A percentile compares a stretch with the other conserved stretches of the same genome.
phyloP scores from a whole-genome alignment of 768 basidiomycete genomes.

The Kwoniella heveanensis region DNA sequence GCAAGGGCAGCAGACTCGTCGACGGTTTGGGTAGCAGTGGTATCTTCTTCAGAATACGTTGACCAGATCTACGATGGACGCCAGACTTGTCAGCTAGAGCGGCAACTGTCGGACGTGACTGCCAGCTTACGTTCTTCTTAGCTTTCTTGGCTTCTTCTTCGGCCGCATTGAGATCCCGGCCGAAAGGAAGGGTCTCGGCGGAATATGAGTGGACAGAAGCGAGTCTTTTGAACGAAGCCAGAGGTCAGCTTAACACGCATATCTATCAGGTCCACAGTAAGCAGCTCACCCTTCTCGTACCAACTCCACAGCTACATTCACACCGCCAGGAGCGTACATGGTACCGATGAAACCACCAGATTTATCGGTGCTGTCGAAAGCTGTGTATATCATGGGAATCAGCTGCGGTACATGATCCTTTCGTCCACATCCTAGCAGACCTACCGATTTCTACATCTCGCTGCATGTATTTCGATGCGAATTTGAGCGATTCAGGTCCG shows the following conservation, averaged over 20 bases:
- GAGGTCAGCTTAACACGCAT: background rate
- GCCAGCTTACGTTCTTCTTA: conserved; percentile 68
- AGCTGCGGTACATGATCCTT: background rate
- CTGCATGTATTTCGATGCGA: conserved; percentile 83
- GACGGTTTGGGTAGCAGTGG: conserved; percentile 59
- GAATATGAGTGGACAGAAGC: conserved; percentile 87
- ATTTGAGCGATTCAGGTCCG: conserved; percentile 79
- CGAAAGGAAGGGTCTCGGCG: conserved; percentile 78
- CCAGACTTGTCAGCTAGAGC: background rate
- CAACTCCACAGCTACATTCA: conserved; percentile 82
- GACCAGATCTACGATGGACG: conserved; percentile 71
- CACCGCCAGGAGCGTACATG: conserved; percentile 72
- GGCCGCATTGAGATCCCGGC: conserved; percentile 75
- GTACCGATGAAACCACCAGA: conserved; percentile 93
- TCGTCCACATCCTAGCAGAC: conserved; percentile 4
- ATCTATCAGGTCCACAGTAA: background rate
- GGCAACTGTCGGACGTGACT: background rate
- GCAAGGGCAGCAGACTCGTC: conserved; percentile 61
- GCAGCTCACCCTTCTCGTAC: conserved; percentile 69
- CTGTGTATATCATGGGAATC: conserved; percentile 13
- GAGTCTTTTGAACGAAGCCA: conserved; percentile 54
- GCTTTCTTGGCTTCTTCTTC: conserved; percentile 85
- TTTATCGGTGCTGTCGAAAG: conserved; percentile 87
- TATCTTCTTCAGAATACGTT: conserved; percentile 71
- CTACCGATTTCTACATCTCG: conserved; percentile 83